Percentiles rank a stretch among this genome's conserved stretches.
Evolutionary conservation across 306 rosid genomes (phyloP).

Genomic region (Hippophae rhamnoides): DNA sequence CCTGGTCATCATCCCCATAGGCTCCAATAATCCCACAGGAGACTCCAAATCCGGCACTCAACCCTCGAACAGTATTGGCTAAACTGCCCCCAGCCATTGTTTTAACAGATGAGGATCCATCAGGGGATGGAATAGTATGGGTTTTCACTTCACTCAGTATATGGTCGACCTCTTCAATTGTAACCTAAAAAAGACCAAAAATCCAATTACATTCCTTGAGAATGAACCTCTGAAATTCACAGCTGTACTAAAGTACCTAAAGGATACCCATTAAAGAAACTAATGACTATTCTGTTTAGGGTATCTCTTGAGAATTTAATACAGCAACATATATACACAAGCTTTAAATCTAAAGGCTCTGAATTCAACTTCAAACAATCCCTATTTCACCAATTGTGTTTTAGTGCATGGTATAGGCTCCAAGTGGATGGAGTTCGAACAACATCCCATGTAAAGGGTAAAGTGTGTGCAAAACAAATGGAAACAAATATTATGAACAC

Average conservation of each 20-base stretch:
- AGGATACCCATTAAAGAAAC: no score
- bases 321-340: no score
- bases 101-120: slow-evolving; percentile 31
- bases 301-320: no score
- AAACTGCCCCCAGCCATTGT: slow-evolving; percentile 92
- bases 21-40: slow-evolving; percentile 80
- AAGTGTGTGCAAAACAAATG: background rate
- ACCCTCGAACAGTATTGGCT: slow-evolving; percentile 80
- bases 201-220: background rate
- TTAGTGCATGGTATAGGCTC: no score
- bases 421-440: no score
- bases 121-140: slow-evolving; percentile 25
- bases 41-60: slow-evolving; percentile 62
- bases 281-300: no score
- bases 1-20: slow-evolving; percentile 75
- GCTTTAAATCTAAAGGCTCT: no score
- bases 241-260: no score
- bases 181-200: slow-evolving; percentile 40
- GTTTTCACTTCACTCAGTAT: slow-evolving; percentile 46
- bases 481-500: background rate
- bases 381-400: no score
- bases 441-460: no score
- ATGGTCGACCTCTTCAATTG: slow-evolving; percentile 49
- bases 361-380: no score
- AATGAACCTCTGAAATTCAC: no score